A percentile compares a stretch with the other conserved stretches of the same genome.
Evolutionary conservation across 1,284 basidiomycete genomes (phyloP).

Genomic region (Puccinia novopanici): DNA sequence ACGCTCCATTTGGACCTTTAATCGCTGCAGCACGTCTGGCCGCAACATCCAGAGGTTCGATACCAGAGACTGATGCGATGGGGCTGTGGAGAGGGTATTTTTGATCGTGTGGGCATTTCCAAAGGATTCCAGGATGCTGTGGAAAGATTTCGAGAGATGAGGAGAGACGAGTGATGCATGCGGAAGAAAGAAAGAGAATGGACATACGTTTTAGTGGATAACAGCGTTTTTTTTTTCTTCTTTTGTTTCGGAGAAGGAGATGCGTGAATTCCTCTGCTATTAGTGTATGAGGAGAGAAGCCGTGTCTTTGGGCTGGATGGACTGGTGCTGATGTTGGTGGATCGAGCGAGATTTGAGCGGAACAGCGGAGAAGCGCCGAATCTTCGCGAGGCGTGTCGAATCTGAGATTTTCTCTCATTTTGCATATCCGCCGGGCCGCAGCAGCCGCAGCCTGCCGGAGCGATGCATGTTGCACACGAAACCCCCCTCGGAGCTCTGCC

Average conservation of each 20-base stretch:
- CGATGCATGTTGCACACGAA: background rate
- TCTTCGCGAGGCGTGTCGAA: too few species aligned
- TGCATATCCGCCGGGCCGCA: background rate
- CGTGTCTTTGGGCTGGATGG: too few species aligned
- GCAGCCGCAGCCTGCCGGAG: background rate
- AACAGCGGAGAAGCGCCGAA: too few species aligned
- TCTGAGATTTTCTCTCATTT: slow-evolving; percentile 2
- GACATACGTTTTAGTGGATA: too few species aligned
- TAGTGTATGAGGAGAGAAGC: too few species aligned
- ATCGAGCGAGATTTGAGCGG: too few species aligned
- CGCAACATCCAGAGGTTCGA: slow-evolving; percentile 41
- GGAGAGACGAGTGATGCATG: background rate
- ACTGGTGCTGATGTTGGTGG: too few species aligned
- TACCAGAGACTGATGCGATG: slow-evolving; percentile 26
- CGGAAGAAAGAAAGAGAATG: too few species aligned
- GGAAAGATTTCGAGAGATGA: background rate
- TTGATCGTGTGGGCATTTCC: background rate
- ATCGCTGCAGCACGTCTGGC: slow-evolving; percentile 50
- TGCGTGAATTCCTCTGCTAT: too few species aligned
- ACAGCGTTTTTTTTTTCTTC: too few species aligned
- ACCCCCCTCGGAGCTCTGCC: background rate
- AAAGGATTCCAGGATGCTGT: slow-evolving; percentile 1
- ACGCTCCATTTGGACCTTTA: slow-evolving; percentile 50
- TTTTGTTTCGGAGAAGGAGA: too few species aligned
- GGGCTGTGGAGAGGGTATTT: slow-evolving; percentile 31